Percentiles rank a stretch among this genome's conserved stretches.
Evolutionary conservation across 1,284 basidiomycete genomes (phyloP).

Genomic region (Afroboletus lepidellus): DNA sequence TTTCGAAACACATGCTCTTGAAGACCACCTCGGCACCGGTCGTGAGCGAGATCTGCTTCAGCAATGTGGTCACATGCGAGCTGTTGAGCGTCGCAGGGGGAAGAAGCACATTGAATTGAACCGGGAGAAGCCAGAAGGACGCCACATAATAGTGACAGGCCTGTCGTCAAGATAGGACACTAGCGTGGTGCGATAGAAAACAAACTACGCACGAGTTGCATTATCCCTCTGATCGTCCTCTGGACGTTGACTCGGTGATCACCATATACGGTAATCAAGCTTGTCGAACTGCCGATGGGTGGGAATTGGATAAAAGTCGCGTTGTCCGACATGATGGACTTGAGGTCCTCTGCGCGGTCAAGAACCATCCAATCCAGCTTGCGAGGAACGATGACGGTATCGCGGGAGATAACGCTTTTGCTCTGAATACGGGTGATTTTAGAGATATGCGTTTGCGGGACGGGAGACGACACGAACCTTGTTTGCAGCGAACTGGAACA

Average conservation of each 20-base stretch:
- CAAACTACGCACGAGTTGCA: conserved; percentile 77
- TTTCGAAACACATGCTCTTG: conserved; percentile 97
- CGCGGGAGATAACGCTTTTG: conserved; percentile 88
- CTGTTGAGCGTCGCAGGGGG: conserved; percentile 82
- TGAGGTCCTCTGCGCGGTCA: conserved; percentile 88
- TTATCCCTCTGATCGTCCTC: conserved; percentile 90
- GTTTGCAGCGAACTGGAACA: conserved; percentile 81
- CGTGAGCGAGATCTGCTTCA: conserved; percentile 84
- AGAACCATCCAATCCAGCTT: conserved; percentile 98
- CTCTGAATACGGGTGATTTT: conserved; percentile 51
- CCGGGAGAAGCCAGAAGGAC: conserved; percentile 92
- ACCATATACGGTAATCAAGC: conserved; percentile 91
- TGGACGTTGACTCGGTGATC: conserved; percentile 96
- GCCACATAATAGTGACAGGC: conserved; percentile 96
- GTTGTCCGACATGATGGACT: conserved; percentile 92
- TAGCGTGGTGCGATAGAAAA: conserved; percentile 10
- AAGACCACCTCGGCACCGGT: conserved; percentile 96
- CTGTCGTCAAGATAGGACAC: conserved; percentile 40
- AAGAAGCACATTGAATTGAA: conserved; percentile 90
- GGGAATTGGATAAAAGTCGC: conserved; percentile 96
- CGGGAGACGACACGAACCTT: conserved; percentile 57
- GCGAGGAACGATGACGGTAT: conserved; percentile 91
- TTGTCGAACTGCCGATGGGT: conserved; percentile 85
- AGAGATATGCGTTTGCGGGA: background rate
- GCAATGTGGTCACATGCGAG: conserved; percentile 79